Evolutionary conservation across 202 grass and related monocot species (phyloP), one percentile per base, ranked within the genome.

Genomic region (Tripidium arundinaceum): DNA sequence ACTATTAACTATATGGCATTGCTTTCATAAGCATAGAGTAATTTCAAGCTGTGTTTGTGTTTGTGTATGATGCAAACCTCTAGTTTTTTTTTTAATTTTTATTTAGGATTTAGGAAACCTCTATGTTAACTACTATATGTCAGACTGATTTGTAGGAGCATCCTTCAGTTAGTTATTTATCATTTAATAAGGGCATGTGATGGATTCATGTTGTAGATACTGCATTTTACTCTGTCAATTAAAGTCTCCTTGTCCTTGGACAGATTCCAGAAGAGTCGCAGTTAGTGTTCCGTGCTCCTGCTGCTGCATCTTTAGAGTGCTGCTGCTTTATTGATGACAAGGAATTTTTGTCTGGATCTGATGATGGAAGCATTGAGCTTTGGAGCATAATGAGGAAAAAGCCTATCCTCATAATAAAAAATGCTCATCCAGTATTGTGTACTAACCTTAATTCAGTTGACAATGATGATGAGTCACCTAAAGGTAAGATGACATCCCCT

Each of bases 211-310:
- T 71, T 16, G 15, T 66, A 70, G 13, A 77, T 70, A 46, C 49
- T 34, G 19, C 22, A 59, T 36, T 78, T 77, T 74, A 34, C 34
- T 70, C n/a, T 59, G 14, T 39, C 15, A 22, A 15, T 68, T 74
- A 21, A 62, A 75, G 79, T 37, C 36, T 59, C 63, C 72, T 15
- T 77, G 33, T 80, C 13, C 24, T 22, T 79, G 46, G 15, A 54
- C 83, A 97, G 93, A 89, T 97, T 64, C 88, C 88, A 28, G 93
- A 97, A 73, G 93, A 97, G 77, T 93, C 93, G 11, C 93, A 97
- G 31, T 78, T 97, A 87, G 73, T 97, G 18, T 93, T 88, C 66
- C 90, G 93, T 22, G 90, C 90, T 49, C 90, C 93, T 81, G 90
- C 36, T 79, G 36, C 87, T 15, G 75, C 90, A 66, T 93, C 93